phyloP scores from a whole-genome alignment of 371 early-diverging fungal species.

The Mucor velutinosus region DNA sequence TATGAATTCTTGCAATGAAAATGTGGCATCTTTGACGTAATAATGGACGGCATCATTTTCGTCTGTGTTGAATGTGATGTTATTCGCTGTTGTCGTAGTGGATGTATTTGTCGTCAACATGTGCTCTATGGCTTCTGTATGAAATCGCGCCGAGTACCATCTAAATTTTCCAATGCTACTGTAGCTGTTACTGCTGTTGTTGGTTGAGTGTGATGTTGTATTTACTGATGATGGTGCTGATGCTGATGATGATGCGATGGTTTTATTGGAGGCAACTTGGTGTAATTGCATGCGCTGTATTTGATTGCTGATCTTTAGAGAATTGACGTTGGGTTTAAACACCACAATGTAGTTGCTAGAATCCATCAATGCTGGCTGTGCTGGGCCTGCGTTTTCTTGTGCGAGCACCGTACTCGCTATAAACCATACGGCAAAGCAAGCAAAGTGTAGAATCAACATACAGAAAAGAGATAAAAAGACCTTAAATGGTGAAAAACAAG shows the following conservation, averaged over 20 bases:
- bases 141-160: constrained; percentile 42
- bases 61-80: not conserved
- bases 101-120: constrained; percentile 9
- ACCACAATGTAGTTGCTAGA: constrained; percentile 40
- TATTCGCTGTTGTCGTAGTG: not conserved
- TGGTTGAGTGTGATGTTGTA: constrained; percentile 1
- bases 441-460: not conserved
- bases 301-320: constrained; percentile 30
- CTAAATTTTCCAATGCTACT: constrained; percentile 43
- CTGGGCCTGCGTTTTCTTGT: constrained; percentile 12
- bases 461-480: not conserved
- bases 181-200: constrained; percentile 3
- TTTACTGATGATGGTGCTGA: not conserved
- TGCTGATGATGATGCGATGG: not conserved
- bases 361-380: constrained; percentile 18
- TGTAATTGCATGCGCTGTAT: constrained; percentile 30
- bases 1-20: constrained; percentile 45
- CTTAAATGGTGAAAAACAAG: not conserved
- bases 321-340: constrained; percentile 29
- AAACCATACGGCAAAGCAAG: not conserved
- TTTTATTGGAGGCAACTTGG: constrained; percentile 1
- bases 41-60: constrained; percentile 34
- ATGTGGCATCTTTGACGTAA: constrained; percentile 39
- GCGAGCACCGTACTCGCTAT: not conserved
- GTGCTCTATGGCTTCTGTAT: constrained; percentile 26